Base-by-base conservation (phyloP, 139 green algal species). In the Haematococcus lacustris region DNA sequence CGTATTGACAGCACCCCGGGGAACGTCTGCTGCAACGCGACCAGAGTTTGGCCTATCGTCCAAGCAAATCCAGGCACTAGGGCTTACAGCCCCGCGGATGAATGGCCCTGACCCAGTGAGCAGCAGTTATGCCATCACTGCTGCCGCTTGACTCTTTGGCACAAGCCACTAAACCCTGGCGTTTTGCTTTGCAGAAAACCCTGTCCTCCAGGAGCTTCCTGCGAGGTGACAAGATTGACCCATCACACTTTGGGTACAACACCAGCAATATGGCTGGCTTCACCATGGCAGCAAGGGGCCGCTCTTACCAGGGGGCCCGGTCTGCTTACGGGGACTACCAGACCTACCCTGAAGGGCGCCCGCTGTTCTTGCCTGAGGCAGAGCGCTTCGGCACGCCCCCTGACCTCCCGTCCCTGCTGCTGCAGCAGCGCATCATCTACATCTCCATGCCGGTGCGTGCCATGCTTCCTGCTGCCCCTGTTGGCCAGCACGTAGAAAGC, bases 371-470 rank as follows among this genome's bases (percentile, higher is more conserved):
- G 64, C 84, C 84, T 26, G 84, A 89, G 76, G 76, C 84, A 7
- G 84, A 86, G 66, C 76, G 84, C 39, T 89, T 81, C 37, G 84
- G 84, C 32, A 84, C 84, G 73, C 78, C 84, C 0, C 91, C 91
- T 21, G 91, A 96, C 71, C 77, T 96, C 30, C 91, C 91, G 2
- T 94, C 88, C 1, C 76, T 96, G 21, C 84, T 96, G 70, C 83
- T 96, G 66, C 84, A 94, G 81, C 80, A 89, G 71, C 79, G 91
- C 25, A 90, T 96, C 38, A 90, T 87, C 63, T 96, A 94, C 80
- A 86, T 96, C 40, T 90, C 87, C 61, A 96, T 96, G 91, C 88
- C 91, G 71, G 82, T 90, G 51, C 62, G 79, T 61, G 9, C 26
- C 53, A 17, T 17, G 9, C 43, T 53, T 53, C 9, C 9, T 28